Base-by-base conservation (phyloP, 768 basidiomycete species). In the Clitopilus passeckerianus region DNA sequence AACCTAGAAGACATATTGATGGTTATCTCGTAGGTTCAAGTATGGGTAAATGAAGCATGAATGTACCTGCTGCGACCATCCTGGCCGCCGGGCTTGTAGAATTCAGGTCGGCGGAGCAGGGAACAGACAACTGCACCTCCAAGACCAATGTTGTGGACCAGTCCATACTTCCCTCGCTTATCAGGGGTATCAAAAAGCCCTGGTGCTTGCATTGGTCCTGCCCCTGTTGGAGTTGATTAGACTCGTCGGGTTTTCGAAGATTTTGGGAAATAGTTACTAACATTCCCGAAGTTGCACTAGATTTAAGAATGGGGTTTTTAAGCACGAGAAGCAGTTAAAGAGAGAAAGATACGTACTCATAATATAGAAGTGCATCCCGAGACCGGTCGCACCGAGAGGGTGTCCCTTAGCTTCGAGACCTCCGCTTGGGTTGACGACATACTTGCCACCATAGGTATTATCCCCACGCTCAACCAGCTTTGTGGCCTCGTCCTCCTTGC, bases 401-500 rank as follows among this genome's bases (percentile, higher is more conserved):
- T 93, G 90, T 2, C 92, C 92, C 67, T 93, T 94, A n/a, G 90
- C 89, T 67, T 94, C 90, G 15, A 94, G 79, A 0, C 92, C 92
- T 23, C 92, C 92, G 55, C 87, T 90, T 0, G 92, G 90, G 64
- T 94, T 93, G 34, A 94, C 74, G 16, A 94, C 89, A 54, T 83
- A 94, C 71, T 91, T 90, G 5, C 93, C 91, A 18, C 89, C 91
- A 59, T 91, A 91, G 12, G 93, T 94, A 66, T 90, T 91, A 66
- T 95, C 90, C 0, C 86, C 84, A 3, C 78, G 75, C 35, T 92
- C 88, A 14, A 91, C 87, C 60, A 95, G 60, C 63, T 84, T 85
- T 68, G 87, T 86, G 0, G 92, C 90, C 56, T 89, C 84, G 1
- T 86, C 86, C 0, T 72, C 70, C 16, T 75, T 71, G 65, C 87